Conservation (phyloP, 352 stramenopile species). For the Globisporangium polare region DNA sequence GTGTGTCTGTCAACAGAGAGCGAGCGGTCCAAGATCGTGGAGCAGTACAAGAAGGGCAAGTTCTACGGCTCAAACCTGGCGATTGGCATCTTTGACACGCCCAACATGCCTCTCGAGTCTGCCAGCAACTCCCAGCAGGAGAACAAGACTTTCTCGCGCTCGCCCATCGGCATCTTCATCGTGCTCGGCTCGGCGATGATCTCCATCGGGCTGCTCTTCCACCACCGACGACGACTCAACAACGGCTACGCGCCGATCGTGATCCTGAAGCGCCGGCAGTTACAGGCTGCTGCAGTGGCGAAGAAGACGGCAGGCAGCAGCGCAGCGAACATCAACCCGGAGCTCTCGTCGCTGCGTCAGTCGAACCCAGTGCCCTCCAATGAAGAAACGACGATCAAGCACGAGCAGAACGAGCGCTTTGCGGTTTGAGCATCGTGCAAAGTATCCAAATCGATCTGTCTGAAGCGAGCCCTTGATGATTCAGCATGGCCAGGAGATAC, state of each 20-base stretch:
- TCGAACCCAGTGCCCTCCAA: slow-evolving; percentile 25
- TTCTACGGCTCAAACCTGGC: slow-evolving; percentile 64
- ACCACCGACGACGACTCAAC: slow-evolving; percentile 47
- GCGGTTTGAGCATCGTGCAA: slow-evolving; percentile 35
- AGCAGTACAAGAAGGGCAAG: slow-evolving; percentile 48
- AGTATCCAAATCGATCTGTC: too few species aligned
- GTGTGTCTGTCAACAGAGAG: slow-evolving; percentile 22
- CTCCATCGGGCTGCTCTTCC: slow-evolving; percentile 48
- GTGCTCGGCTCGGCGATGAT: slow-evolving; percentile 37
- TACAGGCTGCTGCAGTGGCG: slow-evolving; percentile 25
- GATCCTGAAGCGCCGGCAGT: slow-evolving; percentile 33
- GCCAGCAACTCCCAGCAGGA: slow-evolving; percentile 21
- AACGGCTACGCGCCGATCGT: slow-evolving; percentile 63
- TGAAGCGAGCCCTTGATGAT: too few species aligned
- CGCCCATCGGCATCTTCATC: slow-evolving; percentile 32
- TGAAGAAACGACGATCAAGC: slow-evolving; percentile 47
- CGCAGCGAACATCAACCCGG: slow-evolving; percentile 8
- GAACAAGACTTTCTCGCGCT: slow-evolving; percentile 25
- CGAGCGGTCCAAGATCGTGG: slow-evolving; percentile 49
- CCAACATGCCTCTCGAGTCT: slow-evolving; percentile 30
- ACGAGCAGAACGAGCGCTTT: slow-evolving; percentile 60
- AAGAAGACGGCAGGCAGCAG: slow-evolving; percentile 18
- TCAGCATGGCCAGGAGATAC: neutral
- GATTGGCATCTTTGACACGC: slow-evolving; percentile 55
- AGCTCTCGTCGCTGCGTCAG: slow-evolving; percentile 27